Conservation (phyloP, 805 yeast genomes). For the Wickerhamiella sergipiensis region DNA sequence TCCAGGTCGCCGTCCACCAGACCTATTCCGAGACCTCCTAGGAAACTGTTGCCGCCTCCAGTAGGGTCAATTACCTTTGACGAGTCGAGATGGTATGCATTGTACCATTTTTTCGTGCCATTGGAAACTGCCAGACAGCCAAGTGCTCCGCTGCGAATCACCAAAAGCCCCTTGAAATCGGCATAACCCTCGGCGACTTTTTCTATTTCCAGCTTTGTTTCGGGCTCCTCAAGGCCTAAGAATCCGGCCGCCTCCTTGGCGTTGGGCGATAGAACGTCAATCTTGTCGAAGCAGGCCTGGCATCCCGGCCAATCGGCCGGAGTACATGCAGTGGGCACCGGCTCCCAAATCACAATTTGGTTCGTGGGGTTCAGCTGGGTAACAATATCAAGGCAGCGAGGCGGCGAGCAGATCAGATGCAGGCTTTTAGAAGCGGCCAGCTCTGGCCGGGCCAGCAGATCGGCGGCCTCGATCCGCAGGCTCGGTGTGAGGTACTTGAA, state of each 20-base stretch:
- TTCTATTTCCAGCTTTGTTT: slow-evolving; percentile 29
- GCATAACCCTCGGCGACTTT: slow-evolving; percentile 30
- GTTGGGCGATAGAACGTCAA: slow-evolving; percentile 68
- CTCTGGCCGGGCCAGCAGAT: slow-evolving; percentile 31
- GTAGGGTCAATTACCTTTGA: slow-evolving; percentile 68
- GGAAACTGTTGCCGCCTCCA: slow-evolving; percentile 86
- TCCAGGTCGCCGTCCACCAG: slow-evolving; percentile 29
- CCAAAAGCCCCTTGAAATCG: slow-evolving; percentile 32
- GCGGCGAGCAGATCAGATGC: slow-evolving; percentile 67
- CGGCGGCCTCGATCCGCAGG: slow-evolving; percentile 42
- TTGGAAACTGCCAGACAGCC: slow-evolving; percentile 45
- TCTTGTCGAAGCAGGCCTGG: slow-evolving; percentile 27
- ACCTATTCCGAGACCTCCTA: slow-evolving; percentile 66
- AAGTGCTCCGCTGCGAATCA: slow-evolving; percentile 60
- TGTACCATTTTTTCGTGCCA: slow-evolving; percentile 34
- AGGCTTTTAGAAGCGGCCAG: slow-evolving; percentile 33
- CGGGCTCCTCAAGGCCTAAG: slow-evolving; percentile 35
- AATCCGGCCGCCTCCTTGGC: slow-evolving; percentile 67
- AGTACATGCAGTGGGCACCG: slow-evolving; percentile 63
- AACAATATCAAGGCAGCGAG: slow-evolving; percentile 40
- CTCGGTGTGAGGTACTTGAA: slow-evolving; percentile 55
- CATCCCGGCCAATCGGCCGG: slow-evolving; percentile 35
- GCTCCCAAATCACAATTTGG: slow-evolving; percentile 65
- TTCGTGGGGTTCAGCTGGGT: slow-evolving; percentile 19
- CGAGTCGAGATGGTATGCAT: slow-evolving; percentile 54